Conservation (phyloP, 2,329 filamentous ascomycete species). For the Ascosphaera apis region DNA sequence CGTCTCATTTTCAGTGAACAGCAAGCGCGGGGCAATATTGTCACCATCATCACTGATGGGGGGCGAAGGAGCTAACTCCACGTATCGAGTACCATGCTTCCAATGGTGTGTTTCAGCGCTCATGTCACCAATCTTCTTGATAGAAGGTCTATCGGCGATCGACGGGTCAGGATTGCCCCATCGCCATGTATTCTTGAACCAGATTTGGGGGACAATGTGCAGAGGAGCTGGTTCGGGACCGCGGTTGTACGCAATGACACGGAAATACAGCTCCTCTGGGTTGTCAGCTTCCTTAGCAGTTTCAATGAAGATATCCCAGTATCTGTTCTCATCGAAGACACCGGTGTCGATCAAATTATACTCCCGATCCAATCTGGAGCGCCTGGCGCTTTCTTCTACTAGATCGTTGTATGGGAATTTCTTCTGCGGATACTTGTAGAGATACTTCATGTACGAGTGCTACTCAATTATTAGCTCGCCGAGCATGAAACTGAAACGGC, state of each 20-base stretch:
- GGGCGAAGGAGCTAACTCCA: constrained; percentile 73
- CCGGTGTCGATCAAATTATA: constrained; percentile 85
- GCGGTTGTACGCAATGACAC: constrained; percentile 88
- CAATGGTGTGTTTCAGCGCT: constrained; percentile 56
- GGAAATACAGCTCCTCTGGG: constrained; percentile 75
- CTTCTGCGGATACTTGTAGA: constrained; percentile 91
- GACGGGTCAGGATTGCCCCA: constrained; percentile 62
- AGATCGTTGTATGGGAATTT: constrained; percentile 84
- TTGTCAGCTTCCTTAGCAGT: constrained; percentile 86
- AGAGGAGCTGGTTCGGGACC: constrained; percentile 74
- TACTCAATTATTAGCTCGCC: constrained; percentile 14
- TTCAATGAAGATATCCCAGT: constrained; percentile 96
- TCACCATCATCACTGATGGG: constrained; percentile 55
- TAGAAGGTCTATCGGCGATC: constrained; percentile 65
- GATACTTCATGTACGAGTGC: constrained; percentile 98
- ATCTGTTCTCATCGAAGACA: constrained; percentile 66
- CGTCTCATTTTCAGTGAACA: constrained; percentile 93
- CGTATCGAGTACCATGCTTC: constrained; percentile 59
- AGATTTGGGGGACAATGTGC: constrained; percentile 83
- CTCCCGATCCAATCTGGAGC: constrained; percentile 55
- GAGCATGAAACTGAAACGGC: constrained; percentile 5
- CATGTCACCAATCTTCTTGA: constrained; percentile 41
- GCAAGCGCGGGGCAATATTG: constrained; percentile 61
- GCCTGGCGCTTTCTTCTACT: constrained; percentile 57
- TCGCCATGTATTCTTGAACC: constrained; percentile 94